phyloP scores from a whole-genome alignment of 352 stramenopile species.

The Plasmopara halstedii region DNA sequence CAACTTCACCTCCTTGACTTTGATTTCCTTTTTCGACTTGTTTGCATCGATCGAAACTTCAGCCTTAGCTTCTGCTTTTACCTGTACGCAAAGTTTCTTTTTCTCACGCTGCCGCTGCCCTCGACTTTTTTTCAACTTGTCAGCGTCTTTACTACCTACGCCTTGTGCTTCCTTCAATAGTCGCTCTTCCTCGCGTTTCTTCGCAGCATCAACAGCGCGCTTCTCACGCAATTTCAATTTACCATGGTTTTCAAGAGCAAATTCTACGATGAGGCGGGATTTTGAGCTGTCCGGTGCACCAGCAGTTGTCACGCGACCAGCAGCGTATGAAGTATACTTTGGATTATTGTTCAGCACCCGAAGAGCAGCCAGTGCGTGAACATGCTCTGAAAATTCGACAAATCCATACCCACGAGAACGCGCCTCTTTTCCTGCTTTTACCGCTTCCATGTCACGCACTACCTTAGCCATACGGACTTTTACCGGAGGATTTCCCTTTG shows the following conservation, averaged over 20 bases:
- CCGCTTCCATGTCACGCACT: slow-evolving; percentile 63
- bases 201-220: slow-evolving; percentile 51
- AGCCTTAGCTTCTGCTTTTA: slow-evolving; percentile 19
- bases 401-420: slow-evolving; percentile 86
- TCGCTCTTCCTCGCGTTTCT: slow-evolving; percentile 60
- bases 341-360: slow-evolving; percentile 97
- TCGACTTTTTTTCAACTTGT: slow-evolving; percentile 53
- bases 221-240: slow-evolving; percentile 85
- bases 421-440: slow-evolving; percentile 50
- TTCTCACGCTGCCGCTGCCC: slow-evolving; percentile 68
- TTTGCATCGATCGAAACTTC: slow-evolving; percentile 5
- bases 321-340: slow-evolving; percentile 67
- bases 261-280: slow-evolving; percentile 84
- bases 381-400: slow-evolving; percentile 96
- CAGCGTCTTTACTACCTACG: slow-evolving; percentile 25
- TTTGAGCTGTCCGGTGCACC: slow-evolving; percentile 44
- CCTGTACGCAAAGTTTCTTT: slow-evolving; percentile 45
- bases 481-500: slow-evolving; percentile 32
- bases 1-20: slow-evolving; percentile 27
- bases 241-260: slow-evolving; percentile 83
- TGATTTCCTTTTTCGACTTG: slow-evolving; percentile 30
- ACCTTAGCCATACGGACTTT: slow-evolving; percentile 83
- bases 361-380: slow-evolving; percentile 93
- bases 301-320: slow-evolving; percentile 33
- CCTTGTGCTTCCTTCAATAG: slow-evolving; percentile 57